A percentile compares a stretch with the other conserved stretches of the same genome.
Conservation (phyloP, 305 asterid species). For the Solanum hybrid region DNA sequence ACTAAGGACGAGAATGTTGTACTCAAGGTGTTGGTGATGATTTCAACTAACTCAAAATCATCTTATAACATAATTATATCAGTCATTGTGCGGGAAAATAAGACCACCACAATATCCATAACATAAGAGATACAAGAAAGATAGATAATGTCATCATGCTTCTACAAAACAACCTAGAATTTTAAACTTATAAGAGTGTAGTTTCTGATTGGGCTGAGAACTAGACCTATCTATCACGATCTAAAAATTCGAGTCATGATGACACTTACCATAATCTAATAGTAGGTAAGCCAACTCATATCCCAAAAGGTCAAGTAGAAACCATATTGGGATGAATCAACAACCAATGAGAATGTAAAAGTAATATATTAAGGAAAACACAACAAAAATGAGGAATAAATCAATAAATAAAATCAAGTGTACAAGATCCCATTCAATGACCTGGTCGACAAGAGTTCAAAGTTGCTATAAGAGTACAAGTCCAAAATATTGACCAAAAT, state of each 20-base stretch:
- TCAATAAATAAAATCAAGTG: too few species aligned
- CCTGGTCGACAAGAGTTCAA: neutral
- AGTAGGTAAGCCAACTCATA: neutral
- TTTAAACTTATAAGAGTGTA: too few species aligned
- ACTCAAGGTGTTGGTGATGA: neutral
- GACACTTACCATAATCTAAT: neutral
- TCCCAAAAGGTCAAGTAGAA: neutral
- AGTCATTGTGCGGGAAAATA: neutral
- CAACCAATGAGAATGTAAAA: neutral
- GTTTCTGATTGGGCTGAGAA: too few species aligned
- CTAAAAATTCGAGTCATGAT: neutral
- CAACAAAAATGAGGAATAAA: neutral
- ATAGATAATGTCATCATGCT: neutral
- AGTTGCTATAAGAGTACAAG: neutral
- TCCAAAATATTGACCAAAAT: too few species aligned
- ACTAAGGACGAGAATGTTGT: neutral
- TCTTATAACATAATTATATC: neutral
- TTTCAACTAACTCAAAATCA: neutral
- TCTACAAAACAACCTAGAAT: neutral
- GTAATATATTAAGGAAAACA: too few species aligned
- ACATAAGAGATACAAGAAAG: neutral
- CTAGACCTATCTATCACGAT: neutral
- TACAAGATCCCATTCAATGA: neutral
- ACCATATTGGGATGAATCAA: neutral
- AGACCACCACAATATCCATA: neutral